phyloP scores from a whole-genome alignment of 2,329 filamentous ascomycete species.

The Xylaria sp. region DNA sequence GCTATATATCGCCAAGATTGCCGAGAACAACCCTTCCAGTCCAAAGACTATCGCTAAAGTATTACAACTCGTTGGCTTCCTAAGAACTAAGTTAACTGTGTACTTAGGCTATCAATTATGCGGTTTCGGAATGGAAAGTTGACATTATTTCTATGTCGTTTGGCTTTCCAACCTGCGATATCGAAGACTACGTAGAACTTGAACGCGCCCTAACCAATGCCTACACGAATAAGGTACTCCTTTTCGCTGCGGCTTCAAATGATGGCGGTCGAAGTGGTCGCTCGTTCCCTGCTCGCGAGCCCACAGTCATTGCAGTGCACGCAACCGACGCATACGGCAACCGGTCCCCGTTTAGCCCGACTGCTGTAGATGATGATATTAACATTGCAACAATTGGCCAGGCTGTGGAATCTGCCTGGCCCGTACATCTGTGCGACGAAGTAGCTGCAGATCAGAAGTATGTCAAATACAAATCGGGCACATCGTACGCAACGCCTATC shows the following conservation, averaged over 20 bases:
- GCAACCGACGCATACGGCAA: not conserved
- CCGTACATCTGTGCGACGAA: not conserved
- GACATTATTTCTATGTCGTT: constrained; percentile 10
- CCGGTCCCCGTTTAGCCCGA: not conserved
- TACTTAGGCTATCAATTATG: not conserved
- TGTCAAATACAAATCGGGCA: constrained; percentile 2
- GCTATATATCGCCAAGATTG: constrained; percentile 9
- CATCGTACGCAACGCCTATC: constrained; percentile 4
- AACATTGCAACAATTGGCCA: not conserved
- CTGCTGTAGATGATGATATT: not conserved
- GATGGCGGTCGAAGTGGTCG: not conserved
- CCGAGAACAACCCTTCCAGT: not conserved
- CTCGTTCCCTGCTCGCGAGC: constrained; percentile 1
- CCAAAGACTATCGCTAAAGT: not conserved
- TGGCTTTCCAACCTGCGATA: not conserved
- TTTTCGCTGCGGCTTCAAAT: constrained; percentile 7
- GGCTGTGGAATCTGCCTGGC: constrained; percentile 4
- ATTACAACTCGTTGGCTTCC: no score
- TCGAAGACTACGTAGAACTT: not conserved
- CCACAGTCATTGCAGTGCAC: not conserved
- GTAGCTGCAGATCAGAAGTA: not conserved
- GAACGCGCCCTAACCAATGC: not conserved
- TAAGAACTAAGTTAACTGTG: not conserved
- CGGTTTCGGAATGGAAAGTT: not conserved
- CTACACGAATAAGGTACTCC: not conserved